Conservation (phyloP, 768 basidiomycete genomes). For the Multifurca ochricompacta region DNA sequence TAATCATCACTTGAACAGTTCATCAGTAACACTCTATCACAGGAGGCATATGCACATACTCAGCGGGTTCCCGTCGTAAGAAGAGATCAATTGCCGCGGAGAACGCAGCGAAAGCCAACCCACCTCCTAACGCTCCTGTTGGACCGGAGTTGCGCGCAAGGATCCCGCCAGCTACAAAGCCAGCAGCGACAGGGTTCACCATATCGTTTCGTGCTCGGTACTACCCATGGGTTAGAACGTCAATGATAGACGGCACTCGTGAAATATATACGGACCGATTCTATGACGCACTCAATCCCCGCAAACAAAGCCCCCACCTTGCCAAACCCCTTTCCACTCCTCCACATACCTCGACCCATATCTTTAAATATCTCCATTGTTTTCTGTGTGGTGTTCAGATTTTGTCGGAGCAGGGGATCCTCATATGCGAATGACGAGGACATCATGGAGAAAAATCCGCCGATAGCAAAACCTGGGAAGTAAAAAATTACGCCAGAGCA, state of each 20-base stretch:
- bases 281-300: constrained; percentile 93
- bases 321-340: constrained; percentile 83
- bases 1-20: constrained; percentile 13
- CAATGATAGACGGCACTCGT: background rate
- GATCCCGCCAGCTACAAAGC: constrained; percentile 82
- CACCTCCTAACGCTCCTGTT: constrained; percentile 80
- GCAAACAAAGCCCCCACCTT: constrained; percentile 92
- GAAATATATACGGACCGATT: constrained; percentile 57
- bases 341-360: constrained; percentile 91
- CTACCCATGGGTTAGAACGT: constrained; percentile 33
- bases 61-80: constrained; percentile 69
- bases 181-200: constrained; percentile 80
- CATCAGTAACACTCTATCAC: background rate
- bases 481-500: background rate
- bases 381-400: constrained; percentile 62
- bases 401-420: constrained; percentile 73
- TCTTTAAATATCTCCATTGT: constrained; percentile 82
- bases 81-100: constrained; percentile 86
- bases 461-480: constrained; percentile 73
- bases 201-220: constrained; percentile 97
- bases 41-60: constrained; percentile 38
- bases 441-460: constrained; percentile 96
- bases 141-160: constrained; percentile 85
- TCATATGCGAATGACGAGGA: constrained; percentile 92
- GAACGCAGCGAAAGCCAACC: constrained; percentile 87